Evolutionary conservation across 1,284 basidiomycete species (phyloP).

Genomic region (Ustilago curta): DNA sequence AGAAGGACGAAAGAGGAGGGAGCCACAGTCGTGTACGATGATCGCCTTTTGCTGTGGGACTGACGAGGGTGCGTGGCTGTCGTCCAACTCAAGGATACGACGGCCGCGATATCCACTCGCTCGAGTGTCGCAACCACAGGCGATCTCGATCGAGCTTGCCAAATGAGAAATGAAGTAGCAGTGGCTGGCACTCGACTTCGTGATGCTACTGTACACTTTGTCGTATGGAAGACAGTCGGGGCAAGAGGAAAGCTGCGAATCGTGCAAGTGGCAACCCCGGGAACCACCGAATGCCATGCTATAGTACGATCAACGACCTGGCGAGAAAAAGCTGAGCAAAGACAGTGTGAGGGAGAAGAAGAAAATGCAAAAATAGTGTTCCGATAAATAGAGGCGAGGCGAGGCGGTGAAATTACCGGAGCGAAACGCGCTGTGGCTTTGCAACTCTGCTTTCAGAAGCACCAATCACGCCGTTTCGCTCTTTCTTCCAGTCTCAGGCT

Average conservation of each 20-base stretch:
- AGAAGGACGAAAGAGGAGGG: not conserved
- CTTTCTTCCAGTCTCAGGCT: slow-evolving; percentile 2
- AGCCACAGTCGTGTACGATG: not conserved
- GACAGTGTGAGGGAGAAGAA: no score
- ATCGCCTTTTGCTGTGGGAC: not conserved
- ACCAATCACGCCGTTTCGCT: not conserved
- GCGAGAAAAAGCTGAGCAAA: slow-evolving; percentile 7
- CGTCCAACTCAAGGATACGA: not conserved
- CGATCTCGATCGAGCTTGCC: not conserved
- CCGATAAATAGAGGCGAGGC: not conserved
- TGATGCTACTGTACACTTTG: no score
- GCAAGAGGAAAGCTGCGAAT: no score
- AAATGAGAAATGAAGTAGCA: not conserved
- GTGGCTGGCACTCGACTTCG: not conserved
- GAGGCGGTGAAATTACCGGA: not conserved
- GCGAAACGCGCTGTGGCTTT: slow-evolving; percentile 19
- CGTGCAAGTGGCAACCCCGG: not conserved
- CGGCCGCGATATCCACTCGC: not conserved
- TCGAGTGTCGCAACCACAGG: not conserved
- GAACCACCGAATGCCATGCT: no score
- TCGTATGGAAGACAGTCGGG: not conserved
- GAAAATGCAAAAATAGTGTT: not conserved
- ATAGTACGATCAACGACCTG: no score
- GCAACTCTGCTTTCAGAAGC: no score
- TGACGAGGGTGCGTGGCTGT: not conserved